Evolutionary conservation across 139 green algal genomes (phyloP).

Genomic region (Chlorella sp.): DNA sequence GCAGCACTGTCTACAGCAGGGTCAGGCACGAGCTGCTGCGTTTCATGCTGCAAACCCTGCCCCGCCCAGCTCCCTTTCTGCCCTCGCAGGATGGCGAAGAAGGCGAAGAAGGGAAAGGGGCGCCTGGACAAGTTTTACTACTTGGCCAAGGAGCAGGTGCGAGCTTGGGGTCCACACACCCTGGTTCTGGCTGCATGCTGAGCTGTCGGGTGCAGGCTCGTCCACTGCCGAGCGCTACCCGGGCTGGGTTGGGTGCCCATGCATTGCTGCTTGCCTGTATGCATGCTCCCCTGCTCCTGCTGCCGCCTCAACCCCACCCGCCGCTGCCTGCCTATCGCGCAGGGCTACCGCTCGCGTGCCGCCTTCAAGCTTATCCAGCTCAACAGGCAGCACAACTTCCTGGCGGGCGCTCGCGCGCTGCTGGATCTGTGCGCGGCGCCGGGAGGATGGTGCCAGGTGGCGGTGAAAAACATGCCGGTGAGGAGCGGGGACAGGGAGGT

Average conservation of each 20-base stretch:
- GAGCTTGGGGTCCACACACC: too few species aligned
- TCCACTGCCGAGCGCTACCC: too few species aligned
- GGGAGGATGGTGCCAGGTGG: slow-evolving; percentile 93
- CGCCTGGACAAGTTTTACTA: slow-evolving; percentile 99
- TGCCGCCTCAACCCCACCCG: too few species aligned
- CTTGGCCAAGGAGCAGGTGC: slow-evolving; percentile 97
- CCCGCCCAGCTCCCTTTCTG: too few species aligned
- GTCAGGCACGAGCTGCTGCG: too few species aligned
- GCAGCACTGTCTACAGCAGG: background rate
- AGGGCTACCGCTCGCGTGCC: slow-evolving; percentile 93
- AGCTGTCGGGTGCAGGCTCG: too few species aligned
- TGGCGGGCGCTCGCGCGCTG: slow-evolving; percentile 77
- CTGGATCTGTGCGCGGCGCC: slow-evolving; percentile 99
- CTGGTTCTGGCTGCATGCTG: too few species aligned
- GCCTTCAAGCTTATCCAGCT: slow-evolving; percentile 99
- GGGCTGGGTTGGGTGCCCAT: too few species aligned
- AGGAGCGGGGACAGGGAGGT: slow-evolving; percentile 21
- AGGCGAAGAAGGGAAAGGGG: slow-evolving; percentile 88
- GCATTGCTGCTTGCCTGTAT: too few species aligned
- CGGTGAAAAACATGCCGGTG: slow-evolving; percentile 94
- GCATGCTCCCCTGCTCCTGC: too few species aligned
- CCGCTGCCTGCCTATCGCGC: too few species aligned
- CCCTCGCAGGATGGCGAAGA: slow-evolving; percentile 42
- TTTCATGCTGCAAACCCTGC: background rate
- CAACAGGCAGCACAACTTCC: slow-evolving; percentile 97